A percentile compares a stretch with the other conserved stretches of the same genome.
Evolutionary conservation across 164 flowering plant species (phyloP).

Genomic region (Chloranthus sessilifolius): DNA sequence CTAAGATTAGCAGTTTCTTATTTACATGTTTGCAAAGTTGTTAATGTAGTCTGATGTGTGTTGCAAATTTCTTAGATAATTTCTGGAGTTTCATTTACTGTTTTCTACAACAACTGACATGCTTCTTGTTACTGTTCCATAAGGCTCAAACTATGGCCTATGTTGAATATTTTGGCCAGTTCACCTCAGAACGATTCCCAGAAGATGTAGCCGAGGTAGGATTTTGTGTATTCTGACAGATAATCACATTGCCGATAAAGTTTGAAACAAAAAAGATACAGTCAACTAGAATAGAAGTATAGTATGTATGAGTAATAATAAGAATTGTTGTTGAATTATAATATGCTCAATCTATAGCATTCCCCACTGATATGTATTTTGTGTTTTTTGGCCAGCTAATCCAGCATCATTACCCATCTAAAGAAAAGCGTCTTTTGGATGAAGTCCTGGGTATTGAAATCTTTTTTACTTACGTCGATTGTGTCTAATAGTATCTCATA

Average conservation of each 20-base stretch:
- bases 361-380: background rate
- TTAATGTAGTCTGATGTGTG: too few species aligned
- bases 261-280: too few species aligned
- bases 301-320: too few species aligned
- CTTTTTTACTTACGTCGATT: too few species aligned
- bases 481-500: too few species aligned
- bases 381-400: slow-evolving; percentile 55
- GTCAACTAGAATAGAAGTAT: too few species aligned
- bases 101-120: background rate
- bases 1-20: too few species aligned
- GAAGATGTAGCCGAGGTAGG: slow-evolving; percentile 93
- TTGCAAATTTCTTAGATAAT: background rate
- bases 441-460: slow-evolving; percentile 75
- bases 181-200: slow-evolving; percentile 84
- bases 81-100: background rate
- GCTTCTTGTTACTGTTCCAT: background rate
- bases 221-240: too few species aligned
- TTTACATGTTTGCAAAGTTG: too few species aligned
- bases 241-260: too few species aligned
- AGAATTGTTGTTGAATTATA: too few species aligned
- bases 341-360: background rate
- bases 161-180: slow-evolving; percentile 91
- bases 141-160: slow-evolving; percentile 89
- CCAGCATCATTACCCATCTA: slow-evolving; percentile 71
- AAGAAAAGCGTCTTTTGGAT: slow-evolving; percentile 72